Conservation (phyloP, 2,329 filamentous ascomycete species). For the Camillea tinctor region DNA sequence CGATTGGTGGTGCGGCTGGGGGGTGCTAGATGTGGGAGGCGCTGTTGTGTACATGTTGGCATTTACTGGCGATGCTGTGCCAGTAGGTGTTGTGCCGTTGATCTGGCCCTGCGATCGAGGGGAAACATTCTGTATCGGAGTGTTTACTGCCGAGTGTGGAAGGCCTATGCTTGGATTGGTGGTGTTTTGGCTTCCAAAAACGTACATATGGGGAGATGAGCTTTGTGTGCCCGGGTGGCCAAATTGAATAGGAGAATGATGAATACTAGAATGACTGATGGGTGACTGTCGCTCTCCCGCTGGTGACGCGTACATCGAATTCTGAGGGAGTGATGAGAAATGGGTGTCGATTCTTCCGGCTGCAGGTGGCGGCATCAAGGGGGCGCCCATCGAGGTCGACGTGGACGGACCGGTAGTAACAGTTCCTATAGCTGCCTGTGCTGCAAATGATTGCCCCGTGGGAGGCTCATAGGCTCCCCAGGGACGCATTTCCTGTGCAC, state of each 20-base stretch:
- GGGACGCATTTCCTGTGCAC: conserved; percentile 23
- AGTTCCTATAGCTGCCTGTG: conserved; percentile 21
- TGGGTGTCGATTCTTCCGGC: conserved; percentile 28
- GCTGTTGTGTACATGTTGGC: conserved; percentile 30
- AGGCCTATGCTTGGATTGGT: not conserved
- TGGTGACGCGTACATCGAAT: conserved; percentile 22
- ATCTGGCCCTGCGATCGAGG: conserved; percentile 26
- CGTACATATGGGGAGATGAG: conserved; percentile 24
- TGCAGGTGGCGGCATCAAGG: conserved; percentile 31
- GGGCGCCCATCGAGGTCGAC: conserved; percentile 24
- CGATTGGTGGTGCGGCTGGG: conserved; percentile 24
- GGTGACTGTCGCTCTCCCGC: conserved; percentile 28
- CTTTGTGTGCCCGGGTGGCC: conserved; percentile 20
- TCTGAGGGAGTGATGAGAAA: conserved; percentile 26
- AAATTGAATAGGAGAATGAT: conserved; percentile 29
- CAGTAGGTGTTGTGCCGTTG: conserved; percentile 20
- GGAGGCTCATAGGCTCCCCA: conserved; percentile 25
- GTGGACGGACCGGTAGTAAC: conserved; percentile 27
- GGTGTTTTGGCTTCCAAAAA: conserved; percentile 24
- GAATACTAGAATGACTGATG: conserved; percentile 27
- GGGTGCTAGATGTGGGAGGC: conserved; percentile 26
- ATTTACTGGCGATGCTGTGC: conserved; percentile 29
- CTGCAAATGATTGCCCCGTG: conserved; percentile 19
- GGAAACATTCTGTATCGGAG: conserved; percentile 26
- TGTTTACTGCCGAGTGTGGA: conserved; percentile 24